A percentile compares a stretch with the other conserved stretches of the same genome.
phyloP scores from a whole-genome alignment of 495 filamentous ascomycete genomes.

The Aspergillus conjunctus region DNA sequence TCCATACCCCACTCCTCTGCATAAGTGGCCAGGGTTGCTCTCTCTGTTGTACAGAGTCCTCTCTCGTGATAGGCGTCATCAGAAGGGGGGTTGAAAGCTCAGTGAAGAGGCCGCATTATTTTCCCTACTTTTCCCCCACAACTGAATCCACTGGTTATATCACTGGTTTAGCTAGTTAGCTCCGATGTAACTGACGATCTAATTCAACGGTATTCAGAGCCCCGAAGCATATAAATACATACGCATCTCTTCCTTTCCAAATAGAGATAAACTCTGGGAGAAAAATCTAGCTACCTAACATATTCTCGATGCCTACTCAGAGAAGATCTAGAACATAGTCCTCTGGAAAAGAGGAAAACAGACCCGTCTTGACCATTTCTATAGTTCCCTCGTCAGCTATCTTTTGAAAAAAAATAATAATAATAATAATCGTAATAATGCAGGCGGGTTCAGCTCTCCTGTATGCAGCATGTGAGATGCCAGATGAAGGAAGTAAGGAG shows the following conservation, averaged over 20 bases:
- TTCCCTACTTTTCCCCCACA: background rate
- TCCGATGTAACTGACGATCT: too few relatives aligned
- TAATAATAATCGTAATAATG: background rate
- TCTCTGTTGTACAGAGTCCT: background rate
- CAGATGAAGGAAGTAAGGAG: background rate
- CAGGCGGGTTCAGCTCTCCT: background rate
- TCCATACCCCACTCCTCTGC: conserved; percentile 9
- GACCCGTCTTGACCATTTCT: background rate
- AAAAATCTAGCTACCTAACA: too few relatives aligned
- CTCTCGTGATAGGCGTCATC: background rate
- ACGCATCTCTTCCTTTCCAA: background rate
- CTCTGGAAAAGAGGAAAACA: background rate
- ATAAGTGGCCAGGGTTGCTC: background rate
- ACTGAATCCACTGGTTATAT: background rate
- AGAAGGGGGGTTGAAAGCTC: background rate
- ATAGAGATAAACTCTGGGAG: too few relatives aligned
- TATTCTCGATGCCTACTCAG: too few relatives aligned
- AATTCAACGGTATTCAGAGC: background rate
- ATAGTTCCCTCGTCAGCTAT: background rate
- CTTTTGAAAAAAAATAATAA: too few relatives aligned
- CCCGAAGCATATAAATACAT: background rate
- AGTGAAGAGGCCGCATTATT: background rate
- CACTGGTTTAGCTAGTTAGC: background rate
- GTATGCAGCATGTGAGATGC: conserved; percentile 2
- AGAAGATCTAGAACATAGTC: too few relatives aligned